These are phyloP conservation scores for Phytophthora capsici DNA, from an alignment of 352 stramenopile species.

Conservation along the genomic window DNA sequence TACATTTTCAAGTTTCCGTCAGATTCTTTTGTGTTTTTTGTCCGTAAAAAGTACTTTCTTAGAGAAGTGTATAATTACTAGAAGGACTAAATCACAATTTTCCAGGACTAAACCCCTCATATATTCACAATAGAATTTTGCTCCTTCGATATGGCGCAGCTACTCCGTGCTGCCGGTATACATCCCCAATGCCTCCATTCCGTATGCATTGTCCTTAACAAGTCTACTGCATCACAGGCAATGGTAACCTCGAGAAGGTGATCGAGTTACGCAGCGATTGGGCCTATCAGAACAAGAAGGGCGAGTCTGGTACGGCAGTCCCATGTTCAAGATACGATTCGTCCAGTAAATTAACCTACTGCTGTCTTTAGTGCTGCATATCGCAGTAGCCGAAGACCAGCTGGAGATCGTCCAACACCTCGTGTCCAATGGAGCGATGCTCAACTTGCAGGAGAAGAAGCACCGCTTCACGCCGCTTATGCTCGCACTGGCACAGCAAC, in stretches of 20 bases:
- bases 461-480: slow-evolving; percentile 79
- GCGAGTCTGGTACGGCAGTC: slow-evolving; percentile 60
- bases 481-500: slow-evolving; percentile 75
- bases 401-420: slow-evolving; percentile 76
- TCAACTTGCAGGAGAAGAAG: slow-evolving; percentile 83
- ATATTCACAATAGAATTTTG: neutral
- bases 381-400: slow-evolving; percentile 76
- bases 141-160: slow-evolving; percentile 64
- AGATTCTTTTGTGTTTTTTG: too few species aligned
- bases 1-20: slow-evolving; percentile 29
- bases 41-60: too few species aligned
- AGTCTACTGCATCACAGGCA: slow-evolving; percentile 37
- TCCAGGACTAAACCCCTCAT: too few species aligned
- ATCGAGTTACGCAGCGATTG: slow-evolving; percentile 70
- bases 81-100: too few species aligned
- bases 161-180: slow-evolving; percentile 53
- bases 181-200: neutral
- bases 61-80: too few species aligned
- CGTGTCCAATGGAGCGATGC: slow-evolving; percentile 65
- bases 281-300: slow-evolving; percentile 86
- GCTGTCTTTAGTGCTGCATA: slow-evolving; percentile 55
- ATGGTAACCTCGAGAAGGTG: slow-evolving; percentile 77
- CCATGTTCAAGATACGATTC: neutral
- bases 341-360: neutral
- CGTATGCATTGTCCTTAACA: neutral